phyloP scores from a whole-genome alignment of 2,329 filamentous ascomycete genomes.

The Alternaria sp. region DNA sequence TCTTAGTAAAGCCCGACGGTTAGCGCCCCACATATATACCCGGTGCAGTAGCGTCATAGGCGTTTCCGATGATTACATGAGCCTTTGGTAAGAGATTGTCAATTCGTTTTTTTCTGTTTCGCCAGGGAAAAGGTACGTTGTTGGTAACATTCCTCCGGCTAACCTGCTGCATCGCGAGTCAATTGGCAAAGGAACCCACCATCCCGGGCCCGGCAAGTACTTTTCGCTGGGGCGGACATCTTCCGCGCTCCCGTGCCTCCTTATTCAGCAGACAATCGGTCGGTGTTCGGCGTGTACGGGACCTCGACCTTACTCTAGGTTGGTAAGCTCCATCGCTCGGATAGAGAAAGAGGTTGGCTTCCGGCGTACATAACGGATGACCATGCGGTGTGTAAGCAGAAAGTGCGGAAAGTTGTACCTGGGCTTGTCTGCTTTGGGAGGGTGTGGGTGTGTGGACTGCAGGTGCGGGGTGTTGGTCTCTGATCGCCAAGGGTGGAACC shows the following conservation, averaged over 20 bases:
- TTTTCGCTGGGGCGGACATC: background rate
- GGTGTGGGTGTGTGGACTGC: background rate
- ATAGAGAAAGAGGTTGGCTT: slow-evolving; percentile 3
- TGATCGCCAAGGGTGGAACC: slow-evolving; percentile 8
- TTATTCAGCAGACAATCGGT: background rate
- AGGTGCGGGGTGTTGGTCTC: slow-evolving; percentile 17
- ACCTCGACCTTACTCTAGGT: background rate
- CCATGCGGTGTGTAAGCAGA: slow-evolving; percentile 23
- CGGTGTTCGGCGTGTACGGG: background rate
- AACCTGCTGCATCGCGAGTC: background rate
- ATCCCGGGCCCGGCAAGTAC: background rate
- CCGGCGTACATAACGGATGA: slow-evolving; percentile 12
- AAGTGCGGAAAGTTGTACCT: slow-evolving; percentile 10
- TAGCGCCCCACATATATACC: slow-evolving; percentile 1
- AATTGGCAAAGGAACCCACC: background rate
- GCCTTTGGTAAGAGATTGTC: slow-evolving; percentile 9
- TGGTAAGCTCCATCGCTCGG: slow-evolving; percentile 5
- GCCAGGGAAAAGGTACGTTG: background rate
- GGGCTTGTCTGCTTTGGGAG: slow-evolving; percentile 13
- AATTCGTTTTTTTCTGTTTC: background rate
- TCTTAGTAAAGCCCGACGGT: background rate
- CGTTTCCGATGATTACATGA: slow-evolving; percentile 11
- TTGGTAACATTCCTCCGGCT: background rate
- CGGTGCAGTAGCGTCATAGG: slow-evolving; percentile 9
- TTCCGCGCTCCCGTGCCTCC: background rate